These are phyloP conservation scores for Paratrypanosoma confusum DNA, from an alignment of 208 protist genomes.

Conservation along the genomic window DNA sequence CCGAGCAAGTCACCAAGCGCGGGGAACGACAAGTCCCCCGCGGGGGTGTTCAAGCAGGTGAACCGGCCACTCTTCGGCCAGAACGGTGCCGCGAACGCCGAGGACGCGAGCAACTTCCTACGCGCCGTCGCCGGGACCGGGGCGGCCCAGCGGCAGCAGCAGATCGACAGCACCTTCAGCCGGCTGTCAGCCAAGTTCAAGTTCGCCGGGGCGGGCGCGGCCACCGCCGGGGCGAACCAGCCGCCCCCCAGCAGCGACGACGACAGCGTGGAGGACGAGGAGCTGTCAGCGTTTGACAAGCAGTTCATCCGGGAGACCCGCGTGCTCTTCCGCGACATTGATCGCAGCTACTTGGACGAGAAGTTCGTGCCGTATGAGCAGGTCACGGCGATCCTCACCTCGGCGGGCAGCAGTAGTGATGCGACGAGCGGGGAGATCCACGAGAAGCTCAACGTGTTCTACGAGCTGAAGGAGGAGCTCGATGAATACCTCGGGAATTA, in stretches of 20 bases:
- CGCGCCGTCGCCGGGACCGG: no score
- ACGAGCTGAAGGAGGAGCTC: conserved; percentile 50
- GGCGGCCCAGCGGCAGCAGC: no score
- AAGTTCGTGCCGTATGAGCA: conserved; percentile 71
- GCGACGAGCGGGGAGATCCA: conserved; percentile 47
- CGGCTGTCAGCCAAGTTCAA: no score
- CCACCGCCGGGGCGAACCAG: neutral
- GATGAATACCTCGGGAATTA: conserved; percentile 50
- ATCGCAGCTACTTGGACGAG: conserved; percentile 36
- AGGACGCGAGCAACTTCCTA: no score
- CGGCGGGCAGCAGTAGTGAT: conserved; percentile 38
- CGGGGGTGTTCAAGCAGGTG: no score
- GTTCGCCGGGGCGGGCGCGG: neutral
- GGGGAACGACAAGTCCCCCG: no score
- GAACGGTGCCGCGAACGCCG: no score
- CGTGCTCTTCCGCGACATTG: conserved; percentile 62
- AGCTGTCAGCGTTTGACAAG: conserved; percentile 18
- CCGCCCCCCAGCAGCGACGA: neutral
- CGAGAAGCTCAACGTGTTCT: conserved; percentile 45
- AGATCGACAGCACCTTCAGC: no score
- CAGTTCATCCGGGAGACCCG: conserved; percentile 54
- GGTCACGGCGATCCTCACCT: conserved; percentile 61
- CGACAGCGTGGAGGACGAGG: neutral
- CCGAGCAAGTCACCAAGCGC: no score
- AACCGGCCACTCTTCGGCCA: no score